These are phyloP conservation scores for Cystofilobasidium ferigula DNA, from an alignment of 768 basidiomycete genomes.

Conservation along the genomic window DNA sequence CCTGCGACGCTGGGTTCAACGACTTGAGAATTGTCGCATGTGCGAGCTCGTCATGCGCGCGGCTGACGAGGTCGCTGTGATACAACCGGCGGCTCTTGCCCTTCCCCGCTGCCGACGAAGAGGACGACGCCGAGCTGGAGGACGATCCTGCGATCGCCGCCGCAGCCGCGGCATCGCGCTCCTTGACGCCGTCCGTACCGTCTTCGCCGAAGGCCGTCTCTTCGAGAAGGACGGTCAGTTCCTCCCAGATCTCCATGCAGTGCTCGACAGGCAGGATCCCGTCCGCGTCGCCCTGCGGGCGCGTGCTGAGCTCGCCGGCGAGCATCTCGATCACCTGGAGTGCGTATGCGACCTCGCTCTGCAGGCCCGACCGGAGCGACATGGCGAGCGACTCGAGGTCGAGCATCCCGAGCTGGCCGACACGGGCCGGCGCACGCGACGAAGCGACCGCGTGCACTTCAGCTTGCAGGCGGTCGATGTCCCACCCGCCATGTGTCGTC, in stretches of 20 bases:
- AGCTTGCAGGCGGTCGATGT: conserved; percentile 55
- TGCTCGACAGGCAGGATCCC: conserved; percentile 63
- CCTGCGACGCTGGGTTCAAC: background rate
- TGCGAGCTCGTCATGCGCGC: background rate
- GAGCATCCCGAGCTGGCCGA: conserved; percentile 64
- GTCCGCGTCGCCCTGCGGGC: conserved; percentile 43
- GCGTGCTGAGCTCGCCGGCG: conserved; percentile 41
- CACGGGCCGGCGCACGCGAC: conserved; percentile 2
- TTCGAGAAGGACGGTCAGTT: conserved; percentile 73
- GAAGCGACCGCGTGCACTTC: conserved; percentile 47
- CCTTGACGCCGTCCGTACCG: conserved; percentile 19
- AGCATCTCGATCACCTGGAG: conserved; percentile 75
- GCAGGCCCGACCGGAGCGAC: conserved; percentile 74
- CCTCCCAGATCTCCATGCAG: conserved; percentile 70
- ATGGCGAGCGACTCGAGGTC: conserved; percentile 90
- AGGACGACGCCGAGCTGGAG: background rate
- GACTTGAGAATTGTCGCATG: background rate
- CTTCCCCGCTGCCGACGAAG: no score
- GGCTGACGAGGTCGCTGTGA: background rate
- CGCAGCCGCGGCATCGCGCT: background rate
- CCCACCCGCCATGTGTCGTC: conserved; percentile 68
- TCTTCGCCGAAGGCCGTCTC: conserved; percentile 56
- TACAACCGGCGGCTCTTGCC: conserved; percentile 31
- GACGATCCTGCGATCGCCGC: no score
- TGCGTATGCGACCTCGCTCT: conserved; percentile 76